Evolutionary conservation across 2,329 filamentous ascomycete species (phyloP).

Genomic region (Trichoderma pleuroti): DNA sequence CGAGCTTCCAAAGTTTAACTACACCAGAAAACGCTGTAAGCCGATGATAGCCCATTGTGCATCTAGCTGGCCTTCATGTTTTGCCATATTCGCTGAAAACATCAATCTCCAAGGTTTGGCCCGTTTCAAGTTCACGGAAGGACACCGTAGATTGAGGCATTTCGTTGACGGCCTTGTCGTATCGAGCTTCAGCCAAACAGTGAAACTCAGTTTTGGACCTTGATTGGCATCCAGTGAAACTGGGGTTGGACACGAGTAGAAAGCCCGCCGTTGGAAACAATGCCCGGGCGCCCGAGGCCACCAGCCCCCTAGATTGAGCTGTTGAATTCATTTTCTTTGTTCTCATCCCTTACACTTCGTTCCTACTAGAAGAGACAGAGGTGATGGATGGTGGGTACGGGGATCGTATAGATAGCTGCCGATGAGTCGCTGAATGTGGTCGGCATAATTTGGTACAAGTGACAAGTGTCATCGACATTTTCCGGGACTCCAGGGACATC

Average conservation of each 20-base stretch:
- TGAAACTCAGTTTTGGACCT: background rate
- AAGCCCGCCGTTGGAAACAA: background rate
- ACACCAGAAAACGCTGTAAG: background rate
- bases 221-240: background rate
- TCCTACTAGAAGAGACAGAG: background rate
- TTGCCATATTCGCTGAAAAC: background rate
- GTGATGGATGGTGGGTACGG: background rate
- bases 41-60: fast-evolving
- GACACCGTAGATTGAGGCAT: background rate
- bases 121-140: background rate
- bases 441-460: background rate
- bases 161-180: background rate
- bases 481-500: background rate
- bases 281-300: background rate
- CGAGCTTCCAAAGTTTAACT: background rate
- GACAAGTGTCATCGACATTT: background rate
- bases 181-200: no score
- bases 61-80: background rate
- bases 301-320: background rate
- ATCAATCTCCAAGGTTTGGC: fast-evolving
- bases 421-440: background rate
- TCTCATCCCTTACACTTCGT: background rate
- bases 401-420: background rate
- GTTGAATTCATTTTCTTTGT: background rate
- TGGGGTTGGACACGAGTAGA: background rate